Conservation (phyloP, 441 rosid species). For the Gossypium gossypioides region DNA sequence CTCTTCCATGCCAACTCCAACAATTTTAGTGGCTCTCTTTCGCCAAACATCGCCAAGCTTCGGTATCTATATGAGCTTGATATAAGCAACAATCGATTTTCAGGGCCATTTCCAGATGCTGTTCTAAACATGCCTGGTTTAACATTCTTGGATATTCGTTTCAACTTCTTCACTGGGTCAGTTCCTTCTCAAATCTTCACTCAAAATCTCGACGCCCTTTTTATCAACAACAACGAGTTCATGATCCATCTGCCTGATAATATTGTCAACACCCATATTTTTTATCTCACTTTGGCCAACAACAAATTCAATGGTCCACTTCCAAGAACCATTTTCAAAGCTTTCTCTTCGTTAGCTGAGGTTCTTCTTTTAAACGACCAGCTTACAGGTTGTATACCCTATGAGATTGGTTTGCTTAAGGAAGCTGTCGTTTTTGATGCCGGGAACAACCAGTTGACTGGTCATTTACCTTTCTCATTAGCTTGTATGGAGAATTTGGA, state of each 20-base stretch:
- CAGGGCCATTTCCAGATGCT: constrained; percentile 66
- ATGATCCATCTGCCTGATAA: constrained; percentile 42
- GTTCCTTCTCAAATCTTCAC: constrained; percentile 64
- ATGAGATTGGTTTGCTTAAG: constrained; percentile 48
- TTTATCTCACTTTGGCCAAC: constrained; percentile 60
- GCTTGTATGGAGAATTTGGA: constrained; percentile 57
- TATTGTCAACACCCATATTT: constrained; percentile 38
- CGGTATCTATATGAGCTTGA: constrained; percentile 73
- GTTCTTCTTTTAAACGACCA: constrained; percentile 57
- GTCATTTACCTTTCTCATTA: constrained; percentile 37
- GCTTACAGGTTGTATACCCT: constrained; percentile 67
- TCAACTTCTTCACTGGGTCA: constrained; percentile 56
- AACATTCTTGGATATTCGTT: constrained; percentile 61
- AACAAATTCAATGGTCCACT: constrained; percentile 66
- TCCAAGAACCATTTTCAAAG: constrained; percentile 46
- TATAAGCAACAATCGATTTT: constrained; percentile 62
- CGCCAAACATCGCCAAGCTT: constrained; percentile 49
- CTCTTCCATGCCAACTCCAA: constrained; percentile 86
- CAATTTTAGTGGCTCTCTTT: constrained; percentile 47
- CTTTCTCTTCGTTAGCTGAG: constrained; percentile 47
- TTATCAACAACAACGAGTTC: constrained; percentile 60
- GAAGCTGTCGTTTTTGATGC: constrained; percentile 54
- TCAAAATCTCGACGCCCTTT: constrained; percentile 53
- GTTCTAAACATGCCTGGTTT: constrained; percentile 50
- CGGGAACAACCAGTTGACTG: constrained; percentile 19